phyloP scores from a whole-genome alignment of 2,329 filamentous ascomycete genomes.

The Ophiostoma perfectum region DNA sequence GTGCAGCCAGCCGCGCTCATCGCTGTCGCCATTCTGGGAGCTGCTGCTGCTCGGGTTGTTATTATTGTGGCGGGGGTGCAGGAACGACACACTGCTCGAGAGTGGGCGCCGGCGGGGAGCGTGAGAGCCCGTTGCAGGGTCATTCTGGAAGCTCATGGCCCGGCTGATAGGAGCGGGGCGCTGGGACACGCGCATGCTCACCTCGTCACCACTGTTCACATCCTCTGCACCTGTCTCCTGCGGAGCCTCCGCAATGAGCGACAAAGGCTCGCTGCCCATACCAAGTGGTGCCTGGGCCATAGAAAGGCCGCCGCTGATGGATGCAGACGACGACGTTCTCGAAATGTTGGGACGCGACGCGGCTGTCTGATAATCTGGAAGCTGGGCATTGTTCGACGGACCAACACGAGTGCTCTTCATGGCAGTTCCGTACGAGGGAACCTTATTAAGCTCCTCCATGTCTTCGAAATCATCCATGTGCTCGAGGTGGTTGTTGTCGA shows the following conservation, averaged over 20 bases:
- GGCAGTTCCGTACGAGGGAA: conserved; percentile 72
- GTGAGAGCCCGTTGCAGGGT: conserved; percentile 4
- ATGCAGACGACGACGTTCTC: conserved; percentile 38
- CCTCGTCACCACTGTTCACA: background rate
- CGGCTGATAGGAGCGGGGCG: background rate
- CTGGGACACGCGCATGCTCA: background rate
- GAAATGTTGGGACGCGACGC: conserved; percentile 42
- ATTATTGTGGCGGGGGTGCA: conserved; percentile 26
- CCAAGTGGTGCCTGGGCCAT: background rate
- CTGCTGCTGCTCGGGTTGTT: conserved; percentile 22
- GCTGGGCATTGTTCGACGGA: conserved; percentile 40
- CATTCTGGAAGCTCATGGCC: conserved; percentile 18
- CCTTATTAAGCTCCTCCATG: conserved; percentile 61
- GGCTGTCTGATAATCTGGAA: conserved; percentile 64
- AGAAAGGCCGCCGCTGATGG: background rate
- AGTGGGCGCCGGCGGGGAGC: conserved; percentile 26
- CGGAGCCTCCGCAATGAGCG: conserved; percentile 31
- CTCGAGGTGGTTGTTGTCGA: conserved; percentile 44
- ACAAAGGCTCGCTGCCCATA: conserved; percentile 27
- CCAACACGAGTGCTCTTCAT: conserved; percentile 57
- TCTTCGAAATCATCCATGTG: conserved; percentile 55
- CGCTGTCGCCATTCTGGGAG: conserved; percentile 28
- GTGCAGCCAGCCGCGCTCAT: conserved; percentile 35
- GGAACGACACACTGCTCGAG: conserved; percentile 28
- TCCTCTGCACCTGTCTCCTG: conserved; percentile 18